These are phyloP conservation scores for Russula sp. DNA, from an alignment of 768 basidiomycete genomes.

Conservation along the genomic window DNA sequence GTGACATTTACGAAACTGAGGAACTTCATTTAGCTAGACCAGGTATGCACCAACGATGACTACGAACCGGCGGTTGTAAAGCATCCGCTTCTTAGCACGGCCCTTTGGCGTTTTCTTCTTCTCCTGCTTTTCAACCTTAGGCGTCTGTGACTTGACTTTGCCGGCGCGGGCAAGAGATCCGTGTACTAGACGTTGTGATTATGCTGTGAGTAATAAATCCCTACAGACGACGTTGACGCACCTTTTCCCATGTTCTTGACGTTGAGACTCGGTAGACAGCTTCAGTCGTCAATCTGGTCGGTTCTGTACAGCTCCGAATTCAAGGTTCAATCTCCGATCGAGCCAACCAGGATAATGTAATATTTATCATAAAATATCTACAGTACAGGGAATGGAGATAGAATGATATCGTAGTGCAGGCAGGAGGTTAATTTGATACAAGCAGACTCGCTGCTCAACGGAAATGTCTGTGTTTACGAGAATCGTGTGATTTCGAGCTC, in stretches of 20 bases:
- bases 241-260: constrained; percentile 25
- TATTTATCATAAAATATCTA: no score
- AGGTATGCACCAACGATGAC: background rate
- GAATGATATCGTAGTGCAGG: no score
- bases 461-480: no score
- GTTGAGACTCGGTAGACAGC: constrained; percentile 13
- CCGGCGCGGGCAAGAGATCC: constrained; percentile 99
- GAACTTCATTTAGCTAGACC: background rate
- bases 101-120: constrained; percentile 98
- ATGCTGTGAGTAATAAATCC: background rate
- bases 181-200: constrained; percentile 57
- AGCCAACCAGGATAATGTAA: no score
- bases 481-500: background rate
- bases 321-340: constrained; percentile 8
- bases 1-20: constrained; percentile 90
- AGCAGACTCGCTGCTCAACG: no score
- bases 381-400: no score
- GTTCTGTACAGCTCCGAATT: constrained; percentile 12
- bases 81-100: constrained; percentile 92
- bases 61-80: constrained; percentile 87
- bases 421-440: no score
- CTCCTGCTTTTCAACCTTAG: constrained; percentile 97
- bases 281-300: background rate
- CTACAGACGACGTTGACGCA: background rate
- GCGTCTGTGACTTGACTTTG: constrained; percentile 98